Base-by-base conservation (phyloP, 352 stramenopile species). In the Elongisporangium anandrum region DNA sequence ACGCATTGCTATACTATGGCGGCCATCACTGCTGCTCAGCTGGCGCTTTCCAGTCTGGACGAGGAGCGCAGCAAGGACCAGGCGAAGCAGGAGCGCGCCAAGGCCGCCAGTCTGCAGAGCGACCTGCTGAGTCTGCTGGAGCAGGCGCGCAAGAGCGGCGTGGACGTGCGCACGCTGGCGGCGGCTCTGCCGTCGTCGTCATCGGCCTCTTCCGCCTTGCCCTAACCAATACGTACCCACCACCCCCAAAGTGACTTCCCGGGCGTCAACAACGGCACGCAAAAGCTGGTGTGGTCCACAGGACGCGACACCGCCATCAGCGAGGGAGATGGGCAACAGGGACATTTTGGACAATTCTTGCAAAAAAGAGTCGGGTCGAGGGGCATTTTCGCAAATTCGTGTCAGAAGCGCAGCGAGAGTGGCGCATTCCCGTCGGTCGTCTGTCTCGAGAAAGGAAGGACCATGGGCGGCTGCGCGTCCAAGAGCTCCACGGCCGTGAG, bases 21-120 rank as follows among this genome's bases (percentile, higher is more conserved):
- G 21, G 34, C 16, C 7, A 54, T 64, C n/a, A n/a, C n/a, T n/a
- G n/a, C n/a, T n/a, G n/a, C n/a, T 17, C 61, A 94, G 86, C 70
- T 95, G 16, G 86, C 84, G 19, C 66, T 94, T 19, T 85, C 80
- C n/a, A 92, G 77, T 63, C 69, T 95, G 7, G 84, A 95, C 29
- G 84, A 92, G 64, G 86, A 95, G 60, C 73, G 73, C 13, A 90
- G 78, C 16, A 70, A 75, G 15, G 49, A 52, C 6, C 75, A 93
- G 17, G 78, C 77, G 2, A 75, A 88, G n/a, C 64, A 84, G 50
- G 84, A 92, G 57, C 81, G 79, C 38, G 75, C 73, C 9, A 79
- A 77, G 22, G 68, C 69, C n/a, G 38, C 57, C 48, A 92, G 80
- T 52, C 61, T 94, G 38, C 72, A 85, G 52, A 70, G 60, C 26